Conservation (phyloP, 2,329 filamentous ascomycete genomes). For the Aspergillus pseudonomiae region DNA sequence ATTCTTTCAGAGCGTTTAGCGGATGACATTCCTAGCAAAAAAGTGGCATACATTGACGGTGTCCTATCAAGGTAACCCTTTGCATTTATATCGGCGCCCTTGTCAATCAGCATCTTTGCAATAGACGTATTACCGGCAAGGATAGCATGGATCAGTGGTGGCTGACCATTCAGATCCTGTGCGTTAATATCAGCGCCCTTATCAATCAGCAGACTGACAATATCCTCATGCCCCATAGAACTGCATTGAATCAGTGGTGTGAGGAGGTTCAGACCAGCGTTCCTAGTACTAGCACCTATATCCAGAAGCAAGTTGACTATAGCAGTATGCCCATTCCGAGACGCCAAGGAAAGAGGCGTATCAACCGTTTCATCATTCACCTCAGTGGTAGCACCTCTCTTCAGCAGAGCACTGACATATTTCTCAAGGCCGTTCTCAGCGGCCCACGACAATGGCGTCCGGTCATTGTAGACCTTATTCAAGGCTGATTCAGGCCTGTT, state of each 20-base stretch:
- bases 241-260: too few relatives aligned
- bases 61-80: too few relatives aligned
- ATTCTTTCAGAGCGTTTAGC: fast-evolving
- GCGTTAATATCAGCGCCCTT: too few relatives aligned
- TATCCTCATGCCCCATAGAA: too few relatives aligned
- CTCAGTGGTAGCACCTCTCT: neutral
- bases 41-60: too few relatives aligned
- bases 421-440: neutral
- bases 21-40: too few relatives aligned
- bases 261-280: fast-evolving
- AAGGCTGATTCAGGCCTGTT: neutral
- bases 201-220: too few relatives aligned
- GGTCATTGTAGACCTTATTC: fast-evolving
- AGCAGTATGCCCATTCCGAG: neutral
- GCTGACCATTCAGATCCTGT: too few relatives aligned
- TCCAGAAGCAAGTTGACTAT: neutral
- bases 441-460: neutral
- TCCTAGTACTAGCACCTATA: neutral
- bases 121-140: too few relatives aligned
- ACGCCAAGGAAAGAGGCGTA: neutral
- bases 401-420: neutral
- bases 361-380: fast-evolving
- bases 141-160: too few relatives aligned
- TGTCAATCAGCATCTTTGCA: too few relatives aligned
- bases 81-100: too few relatives aligned